Base-by-base conservation (phyloP, 2,329 filamentous ascomycete species). In the Fonsecaea erecta region DNA sequence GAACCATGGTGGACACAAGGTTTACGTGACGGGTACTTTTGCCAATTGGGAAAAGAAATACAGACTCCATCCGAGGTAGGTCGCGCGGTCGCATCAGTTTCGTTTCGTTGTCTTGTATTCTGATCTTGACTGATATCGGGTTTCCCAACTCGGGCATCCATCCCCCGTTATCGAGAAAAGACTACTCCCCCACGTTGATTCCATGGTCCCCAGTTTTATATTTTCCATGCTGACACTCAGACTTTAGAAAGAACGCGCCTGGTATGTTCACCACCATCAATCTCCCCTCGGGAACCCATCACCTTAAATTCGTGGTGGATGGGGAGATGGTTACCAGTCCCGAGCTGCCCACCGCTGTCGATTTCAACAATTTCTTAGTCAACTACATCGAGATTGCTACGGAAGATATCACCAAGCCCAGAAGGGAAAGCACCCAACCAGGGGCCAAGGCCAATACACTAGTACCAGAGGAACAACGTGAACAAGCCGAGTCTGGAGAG, bases 31-130 rank as follows among this genome's bases (percentile, higher is more conserved):
- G 0, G 70, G 70, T n/a, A 98, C 95, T 21, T 97, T 98, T 75
- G 96, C 96, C 73, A 91, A 94, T 76, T 99, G 95, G 95, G 93
- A 96, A 79, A 90, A 90, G 76, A 98, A 98, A 80, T 96, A 93
- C 76, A 87, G 90, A 72, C 82, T 99, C 74, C 88, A 93, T 77
- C 88, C 86, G 77, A 89, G 92, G 93, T 96, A 86, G 86, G 90
- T 87, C 43, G 70, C 46, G 54, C 62, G 1, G 8, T 30, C 35
- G 35, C 12, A 21, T 60, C 51, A 70, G 68, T 59, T 54, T 62
- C 66, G 62, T 52, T 71, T 67, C 69, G 30, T 58, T 54, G 62
- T 60, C 52, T 30, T 32, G 28, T 40, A 34, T 62, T 58, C 12
- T 16, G 57, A 67, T 54, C 34, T 26, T 48, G 26, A 53, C 62